Evolutionary conservation across 2,329 filamentous ascomycete genomes (phyloP), one percentile per base, ranked within the genome.

Genomic region (Plectosphaerella plurivora): DNA sequence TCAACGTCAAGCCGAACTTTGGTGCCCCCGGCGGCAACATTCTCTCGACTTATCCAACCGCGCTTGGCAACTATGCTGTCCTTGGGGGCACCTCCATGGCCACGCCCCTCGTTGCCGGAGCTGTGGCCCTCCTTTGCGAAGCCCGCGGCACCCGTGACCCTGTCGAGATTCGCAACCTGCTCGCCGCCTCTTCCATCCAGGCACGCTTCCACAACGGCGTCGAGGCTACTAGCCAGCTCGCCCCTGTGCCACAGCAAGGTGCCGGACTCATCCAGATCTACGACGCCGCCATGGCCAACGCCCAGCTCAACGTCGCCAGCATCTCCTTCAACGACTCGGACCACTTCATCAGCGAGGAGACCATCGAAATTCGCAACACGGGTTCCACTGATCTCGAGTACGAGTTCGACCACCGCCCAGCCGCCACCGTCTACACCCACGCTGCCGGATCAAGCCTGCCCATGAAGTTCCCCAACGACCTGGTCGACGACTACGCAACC

Each of bases 241-340:
- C 80, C 0, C 81, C 83, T 0, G 77, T 83, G 12, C 66, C 77
- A 3, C 83, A 87, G 61, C 81, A 85, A 59, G 84, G 84, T 11
- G 77, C 68, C 25, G 84, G 84, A 37, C 68, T 86, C 12, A 68
- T 87, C 47, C 79, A 84, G 58, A 83, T 81, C 4, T 78, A 78
- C 55, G 78, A 84, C 52, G 80, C 82, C 4, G 79, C 82, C 6
- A 74, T 78, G 57, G 70, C 77, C 15, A 79, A 73, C 3, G 76
- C 77, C 2, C 60, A 80, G 12, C 68, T 86, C 18, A 77, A 75
- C 59, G 75, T 73, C 10, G 78, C 78, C n/a, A 80, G 76, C 63
- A 66, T 87, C 14, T 75, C 79, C 4, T 85, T 86, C 68, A 86
- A 87, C 62, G 83, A 87, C 63, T 83, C 82, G 0, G 78, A 81